Evolutionary conservation across 2,329 filamentous ascomycete genomes (phyloP).

Genomic region (Penicillium sp.): DNA sequence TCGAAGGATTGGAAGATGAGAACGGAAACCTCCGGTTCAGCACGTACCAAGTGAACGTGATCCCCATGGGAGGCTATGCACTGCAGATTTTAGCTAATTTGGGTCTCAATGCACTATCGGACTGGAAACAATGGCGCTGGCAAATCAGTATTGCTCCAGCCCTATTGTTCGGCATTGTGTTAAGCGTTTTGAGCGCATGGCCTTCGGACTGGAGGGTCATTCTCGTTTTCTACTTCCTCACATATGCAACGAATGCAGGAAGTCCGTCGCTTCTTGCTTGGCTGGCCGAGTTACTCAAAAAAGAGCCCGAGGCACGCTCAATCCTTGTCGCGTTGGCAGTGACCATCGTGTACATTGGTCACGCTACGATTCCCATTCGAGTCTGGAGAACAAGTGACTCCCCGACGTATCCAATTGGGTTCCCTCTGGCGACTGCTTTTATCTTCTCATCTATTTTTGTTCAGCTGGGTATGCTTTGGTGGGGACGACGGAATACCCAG

Average conservation of each 20-base stretch:
- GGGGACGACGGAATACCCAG: constrained; percentile 3
- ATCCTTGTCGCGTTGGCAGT: constrained; percentile 20
- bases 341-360: constrained; percentile 20
- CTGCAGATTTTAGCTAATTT: constrained; percentile 19
- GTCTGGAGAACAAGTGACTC: constrained; percentile 21
- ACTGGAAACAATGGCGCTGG: constrained; percentile 23
- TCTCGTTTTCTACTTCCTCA: constrained; percentile 22
- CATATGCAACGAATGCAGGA: constrained; percentile 18
- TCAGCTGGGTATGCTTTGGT: constrained; percentile 9
- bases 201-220: constrained; percentile 10
- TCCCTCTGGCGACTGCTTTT: constrained; percentile 20
- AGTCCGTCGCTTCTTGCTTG: constrained; percentile 18
- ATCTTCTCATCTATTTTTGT: constrained; percentile 5
- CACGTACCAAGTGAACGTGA: constrained; percentile 22
- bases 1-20: constrained; percentile 12
- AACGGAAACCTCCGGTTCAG: constrained; percentile 9
- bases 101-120: constrained; percentile 17
- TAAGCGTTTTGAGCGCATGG: constrained; percentile 6
- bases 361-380: constrained; percentile 22
- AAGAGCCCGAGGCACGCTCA: constrained; percentile 19
- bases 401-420: constrained; percentile 20
- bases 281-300: constrained; percentile 18
- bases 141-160: constrained; percentile 14
- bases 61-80: constrained; percentile 22
- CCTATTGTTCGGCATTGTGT: constrained; percentile 9